phyloP scores from a whole-genome alignment of 768 basidiomycete genomes.

The Calvatia gigantea region DNA sequence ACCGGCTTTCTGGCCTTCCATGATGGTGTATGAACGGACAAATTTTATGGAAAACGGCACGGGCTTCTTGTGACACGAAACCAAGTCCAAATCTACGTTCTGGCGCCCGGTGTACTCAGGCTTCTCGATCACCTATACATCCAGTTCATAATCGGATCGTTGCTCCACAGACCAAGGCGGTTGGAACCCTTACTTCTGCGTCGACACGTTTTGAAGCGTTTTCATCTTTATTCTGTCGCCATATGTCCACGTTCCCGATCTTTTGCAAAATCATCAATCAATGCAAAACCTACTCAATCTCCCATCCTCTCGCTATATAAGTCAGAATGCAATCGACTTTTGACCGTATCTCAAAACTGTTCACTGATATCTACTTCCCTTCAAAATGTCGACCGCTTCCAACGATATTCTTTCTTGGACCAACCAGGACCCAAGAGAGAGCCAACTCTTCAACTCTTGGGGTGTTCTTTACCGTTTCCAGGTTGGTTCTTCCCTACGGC shows the following conservation, averaged over 20 bases:
- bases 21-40: constrained; percentile 9
- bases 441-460: constrained; percentile 77
- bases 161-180: constrained; percentile 70
- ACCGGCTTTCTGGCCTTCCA: constrained; percentile 9
- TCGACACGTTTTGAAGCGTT: constrained; percentile 68
- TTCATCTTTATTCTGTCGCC: constrained; percentile 71
- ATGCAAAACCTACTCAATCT: constrained; percentile 39
- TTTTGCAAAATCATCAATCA: constrained; percentile 50
- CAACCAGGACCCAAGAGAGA: constrained; percentile 81
- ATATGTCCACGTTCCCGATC: constrained; percentile 77
- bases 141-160: constrained; percentile 56
- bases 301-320: constrained; percentile 61
- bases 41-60: constrained; percentile 19
- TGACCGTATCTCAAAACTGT: constrained; percentile 24
- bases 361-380: constrained; percentile 17
- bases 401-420: constrained; percentile 85
- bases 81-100: constrained; percentile 7
- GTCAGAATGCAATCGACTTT: constrained; percentile 29
- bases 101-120: constrained; percentile 46
- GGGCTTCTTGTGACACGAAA: constrained; percentile 26
- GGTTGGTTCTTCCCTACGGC: constrained; percentile 34
- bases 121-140: constrained; percentile 61
- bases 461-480: constrained; percentile 81
- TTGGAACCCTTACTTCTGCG: constrained; percentile 62
- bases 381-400: constrained; percentile 46